Evolutionary conservation across 2,329 filamentous ascomycete species (phyloP).

Genomic region (Plenodomus lindquistii): DNA sequence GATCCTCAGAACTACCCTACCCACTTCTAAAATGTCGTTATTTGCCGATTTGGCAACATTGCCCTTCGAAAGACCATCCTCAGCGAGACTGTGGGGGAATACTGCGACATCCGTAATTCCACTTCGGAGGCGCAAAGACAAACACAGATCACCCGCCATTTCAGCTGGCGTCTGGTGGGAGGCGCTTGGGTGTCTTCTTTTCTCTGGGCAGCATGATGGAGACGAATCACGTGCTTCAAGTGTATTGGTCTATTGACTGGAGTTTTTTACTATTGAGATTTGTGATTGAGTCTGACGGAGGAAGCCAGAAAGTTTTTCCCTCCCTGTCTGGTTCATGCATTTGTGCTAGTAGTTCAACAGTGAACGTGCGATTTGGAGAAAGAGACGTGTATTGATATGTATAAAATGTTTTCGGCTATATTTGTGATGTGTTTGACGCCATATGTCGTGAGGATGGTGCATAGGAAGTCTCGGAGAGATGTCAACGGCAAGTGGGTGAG

Average conservation of each 20-base stretch:
- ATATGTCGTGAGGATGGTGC: too few relatives aligned
- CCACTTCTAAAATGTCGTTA: slow-evolving; percentile 24
- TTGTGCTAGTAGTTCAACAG: neutral
- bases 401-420: neutral
- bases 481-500: too few relatives aligned
- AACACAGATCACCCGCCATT: neutral
- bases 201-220: neutral
- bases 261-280: neutral
- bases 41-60: neutral
- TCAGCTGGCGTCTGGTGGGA: neutral
- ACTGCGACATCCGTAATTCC: neutral
- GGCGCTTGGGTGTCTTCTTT: neutral
- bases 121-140: neutral
- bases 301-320: neutral
- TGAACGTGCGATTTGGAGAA: neutral
- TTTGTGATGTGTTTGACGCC: neutral
- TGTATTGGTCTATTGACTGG: neutral
- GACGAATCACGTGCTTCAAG: neutral
- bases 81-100: neutral
- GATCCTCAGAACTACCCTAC: slow-evolving; percentile 3
- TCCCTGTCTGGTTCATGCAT: neutral
- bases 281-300: neutral
- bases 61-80: neutral
- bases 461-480: too few relatives aligned
- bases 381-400: neutral